Base-by-base conservation (phyloP, 148 eudicot genomes). In the Amaranthus palmeri region DNA sequence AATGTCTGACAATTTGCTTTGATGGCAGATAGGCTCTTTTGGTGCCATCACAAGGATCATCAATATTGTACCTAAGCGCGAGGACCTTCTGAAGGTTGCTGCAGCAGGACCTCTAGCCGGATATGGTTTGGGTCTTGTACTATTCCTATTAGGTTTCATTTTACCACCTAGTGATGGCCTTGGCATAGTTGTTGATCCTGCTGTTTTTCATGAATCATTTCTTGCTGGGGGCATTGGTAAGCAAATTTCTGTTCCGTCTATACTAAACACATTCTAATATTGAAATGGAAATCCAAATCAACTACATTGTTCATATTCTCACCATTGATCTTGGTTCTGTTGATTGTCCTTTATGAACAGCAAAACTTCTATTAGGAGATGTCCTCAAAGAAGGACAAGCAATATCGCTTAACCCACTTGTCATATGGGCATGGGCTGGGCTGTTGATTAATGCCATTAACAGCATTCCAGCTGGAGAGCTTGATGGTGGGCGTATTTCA, bases 361-460 rank as follows among this genome's bases (percentile, higher is more conserved):
- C 99, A 10, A 96, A 96, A 80, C 85, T 92, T 54, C 84, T 96
- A 55, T 79, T 96, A 70, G 99, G 99, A 62, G 97, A 92, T 79
- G 96, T 79, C 72, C 96, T 96, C 56, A 92, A 85, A 78, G 99
- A 96, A 80, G 96, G 97, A 25, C 83, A 92, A 68, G 85, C 96
- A 17, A 78, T 96, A 76, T 92, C 96, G 14, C 74, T 96, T 11
- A 96, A 96, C 79, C 99, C 99, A 48, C 92, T 96, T n/a, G 90
- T 90, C n/a, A 63, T 96, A 70, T 96, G 97, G 99, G 91, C 99
- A 54, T 96, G 96, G 99, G 99, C 99, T 7, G 99, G 99, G 59
- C 92, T 96, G 72, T 89, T 96, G 15, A 96, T 92, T 17, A 96
- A 92, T 76, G 99, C 99, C 69, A 84, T 96, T 74, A 96, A 90